These are phyloP conservation scores for Chaetoscypha palmicola DNA, from an alignment of 2,329 filamentous ascomycete species.

Conservation along the genomic window DNA sequence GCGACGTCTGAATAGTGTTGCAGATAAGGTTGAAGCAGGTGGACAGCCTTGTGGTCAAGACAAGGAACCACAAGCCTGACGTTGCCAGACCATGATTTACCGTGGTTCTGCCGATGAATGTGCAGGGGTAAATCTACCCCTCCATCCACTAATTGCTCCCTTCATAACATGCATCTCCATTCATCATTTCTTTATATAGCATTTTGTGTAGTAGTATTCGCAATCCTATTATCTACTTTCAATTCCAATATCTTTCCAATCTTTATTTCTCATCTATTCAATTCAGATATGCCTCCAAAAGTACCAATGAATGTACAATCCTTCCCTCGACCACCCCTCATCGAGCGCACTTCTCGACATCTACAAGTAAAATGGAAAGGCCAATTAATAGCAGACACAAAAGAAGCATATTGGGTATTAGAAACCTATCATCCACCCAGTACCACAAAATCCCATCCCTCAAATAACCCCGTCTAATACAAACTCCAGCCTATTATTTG, in stretches of 20 bases:
- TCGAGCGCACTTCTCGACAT: slow-evolving; percentile 47
- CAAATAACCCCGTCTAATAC: slow-evolving; percentile 3
- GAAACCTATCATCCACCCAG: slow-evolving; percentile 53
- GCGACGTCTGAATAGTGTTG: not conserved
- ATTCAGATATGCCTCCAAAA: slow-evolving; percentile 36
- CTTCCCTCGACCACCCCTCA: slow-evolving; percentile 51
- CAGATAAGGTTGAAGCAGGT: slow-evolving; percentile 1
- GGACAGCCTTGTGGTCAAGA: slow-evolving; percentile 20
- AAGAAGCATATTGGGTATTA: slow-evolving; percentile 26
- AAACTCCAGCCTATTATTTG: slow-evolving; percentile 48
- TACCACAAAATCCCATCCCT: slow-evolving; percentile 22
- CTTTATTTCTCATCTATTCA: no score
- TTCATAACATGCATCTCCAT: no score
- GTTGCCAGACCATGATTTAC: no score
- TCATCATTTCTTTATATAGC: not conserved
- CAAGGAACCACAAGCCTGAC: no score
- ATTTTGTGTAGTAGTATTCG: not conserved
- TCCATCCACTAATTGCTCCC: no score
- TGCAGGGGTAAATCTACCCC: slow-evolving; percentile 4
- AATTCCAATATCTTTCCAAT: not conserved
- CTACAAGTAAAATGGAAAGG: slow-evolving; percentile 50
- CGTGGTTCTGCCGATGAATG: not conserved
- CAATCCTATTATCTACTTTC: not conserved
- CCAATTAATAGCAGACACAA: slow-evolving; percentile 50
- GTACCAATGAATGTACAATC: slow-evolving; percentile 47